Base-by-base conservation (phyloP, 257 asterid species). In the Solanum sitiens region DNA sequence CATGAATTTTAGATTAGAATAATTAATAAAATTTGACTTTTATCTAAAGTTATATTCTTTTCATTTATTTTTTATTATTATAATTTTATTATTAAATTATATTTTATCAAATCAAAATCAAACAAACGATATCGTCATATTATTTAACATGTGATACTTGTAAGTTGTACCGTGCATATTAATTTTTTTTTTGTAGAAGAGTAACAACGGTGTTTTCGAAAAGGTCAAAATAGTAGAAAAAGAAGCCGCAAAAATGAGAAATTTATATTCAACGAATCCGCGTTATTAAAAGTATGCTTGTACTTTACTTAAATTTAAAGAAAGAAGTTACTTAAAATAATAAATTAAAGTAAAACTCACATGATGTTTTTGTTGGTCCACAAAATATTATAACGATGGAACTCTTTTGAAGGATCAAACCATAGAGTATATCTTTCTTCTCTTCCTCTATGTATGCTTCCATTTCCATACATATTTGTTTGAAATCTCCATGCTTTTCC, bases 401-500 rank as follows among this genome's bases (percentile, higher is more conserved):
- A 93, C 87, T 95, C 96, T 75, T 90, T 92, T 4, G 98, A 93
- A 16, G 99, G 99, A 89, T 97, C 98, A 89, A 96, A 97, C 94
- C 95, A 93, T 10, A 97, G 95, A 83, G 86, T 89, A 32, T 94
- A 97, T 89, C 99, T 93, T 86, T 97, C 99, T 90, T 97, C 99
- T 88, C 99, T 92, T n/a, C 99, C 98, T 88, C 98, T 90, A 40
- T 86, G 89, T 4, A 96, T 95, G 92, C 99, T 97, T 86, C 99
- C 99, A 85, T 97, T 95, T 21, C 99, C 99, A 89, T 97, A 97
- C 97, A 95, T 88, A 50, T 97, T 97, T 18, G 98, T 97, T 92
- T 97, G 99, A 92, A 97, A 97, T 83, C 98, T 90, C 99, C 99
- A 97, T 37, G 95, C 92, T 88, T 97, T 95, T 47, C 99, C 98